These are phyloP conservation scores for Crithidia bombi DNA, from an alignment of 208 protist genomes.

Conservation along the genomic window DNA sequence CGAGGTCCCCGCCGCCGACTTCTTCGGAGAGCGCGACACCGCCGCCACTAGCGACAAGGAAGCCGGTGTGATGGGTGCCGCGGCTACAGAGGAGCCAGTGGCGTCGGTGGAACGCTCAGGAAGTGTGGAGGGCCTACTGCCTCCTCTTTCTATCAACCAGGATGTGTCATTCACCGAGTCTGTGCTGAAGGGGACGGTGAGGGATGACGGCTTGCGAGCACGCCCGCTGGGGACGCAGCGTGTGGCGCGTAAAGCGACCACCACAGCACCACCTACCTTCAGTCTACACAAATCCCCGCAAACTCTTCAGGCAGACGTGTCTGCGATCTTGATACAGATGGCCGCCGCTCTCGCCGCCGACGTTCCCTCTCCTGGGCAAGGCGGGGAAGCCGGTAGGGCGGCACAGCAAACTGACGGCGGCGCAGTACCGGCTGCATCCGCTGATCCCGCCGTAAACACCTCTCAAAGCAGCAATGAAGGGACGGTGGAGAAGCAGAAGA, in stretches of 20 bases:
- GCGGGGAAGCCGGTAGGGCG: not conserved
- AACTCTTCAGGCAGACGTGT: constrained; percentile 15
- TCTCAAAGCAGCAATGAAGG: too few species aligned
- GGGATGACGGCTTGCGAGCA: not conserved
- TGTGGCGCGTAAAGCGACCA: constrained; percentile 5
- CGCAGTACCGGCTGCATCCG: too few species aligned
- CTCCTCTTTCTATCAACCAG: not conserved
- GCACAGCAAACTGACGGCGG: not conserved
- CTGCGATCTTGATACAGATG: constrained; percentile 28
- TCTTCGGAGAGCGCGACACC: constrained; percentile 17
- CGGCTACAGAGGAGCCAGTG: not conserved
- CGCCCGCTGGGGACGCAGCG: constrained; percentile 24
- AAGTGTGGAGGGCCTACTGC: too few species aligned
- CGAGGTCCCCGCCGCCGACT: constrained; percentile 11
- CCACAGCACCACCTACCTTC: not conserved
- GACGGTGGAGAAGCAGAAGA: not conserved
- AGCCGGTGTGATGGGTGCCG: too few species aligned
- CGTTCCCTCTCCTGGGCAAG: not conserved
- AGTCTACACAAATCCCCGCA: not conserved
- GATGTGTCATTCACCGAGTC: not conserved
- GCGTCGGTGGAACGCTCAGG: too few species aligned
- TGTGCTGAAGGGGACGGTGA: not conserved
- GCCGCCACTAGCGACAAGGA: not conserved
- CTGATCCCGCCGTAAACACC: too few species aligned
- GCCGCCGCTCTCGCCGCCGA: constrained; percentile 22